These are phyloP conservation scores for Drechslerella dactyloides DNA, from an alignment of 2,329 filamentous ascomycete species.

Conservation along the genomic window DNA sequence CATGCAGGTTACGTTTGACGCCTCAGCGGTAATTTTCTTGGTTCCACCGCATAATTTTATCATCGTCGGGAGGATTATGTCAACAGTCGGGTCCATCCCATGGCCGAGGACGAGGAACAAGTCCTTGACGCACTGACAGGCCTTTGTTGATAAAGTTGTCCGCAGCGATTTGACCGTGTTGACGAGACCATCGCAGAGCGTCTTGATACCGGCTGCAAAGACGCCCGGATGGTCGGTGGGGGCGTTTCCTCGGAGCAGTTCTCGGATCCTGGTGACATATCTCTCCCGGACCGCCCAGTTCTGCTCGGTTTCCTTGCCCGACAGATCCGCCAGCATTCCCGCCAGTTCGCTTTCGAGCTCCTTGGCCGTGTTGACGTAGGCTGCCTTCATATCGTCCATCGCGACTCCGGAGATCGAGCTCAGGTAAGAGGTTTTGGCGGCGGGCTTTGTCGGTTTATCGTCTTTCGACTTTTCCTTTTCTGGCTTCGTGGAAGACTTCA, in stretches of 20 bases:
- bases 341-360: slow-evolving; percentile 88
- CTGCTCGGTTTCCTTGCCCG: slow-evolving; percentile 85
- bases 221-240: slow-evolving; percentile 74
- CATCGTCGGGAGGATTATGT: slow-evolving; percentile 84
- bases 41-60: slow-evolving; percentile 88
- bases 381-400: slow-evolving; percentile 74
- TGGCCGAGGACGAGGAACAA: slow-evolving; percentile 77
- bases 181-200: slow-evolving; percentile 82
- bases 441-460: slow-evolving; percentile 13
- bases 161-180: slow-evolving; percentile 82
- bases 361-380: slow-evolving; percentile 80
- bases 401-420: slow-evolving; percentile 70
- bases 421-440: slow-evolving; percentile 52
- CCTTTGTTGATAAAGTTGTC: slow-evolving; percentile 88
- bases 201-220: slow-evolving; percentile 74
- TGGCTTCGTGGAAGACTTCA: slow-evolving; percentile 32
- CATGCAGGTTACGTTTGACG: slow-evolving; percentile 81
- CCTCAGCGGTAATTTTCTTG: slow-evolving; percentile 89
- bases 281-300: slow-evolving; percentile 92
- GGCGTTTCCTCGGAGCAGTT: slow-evolving; percentile 82
- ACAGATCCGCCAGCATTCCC: slow-evolving; percentile 80
- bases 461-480: slow-evolving; percentile 36
- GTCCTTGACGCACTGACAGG: slow-evolving; percentile 82
- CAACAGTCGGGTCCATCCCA: slow-evolving; percentile 83
- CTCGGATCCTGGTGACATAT: slow-evolving; percentile 75